phyloP scores from a whole-genome alignment of 768 basidiomycete genomes.

The Phylloporus sp. region DNA sequence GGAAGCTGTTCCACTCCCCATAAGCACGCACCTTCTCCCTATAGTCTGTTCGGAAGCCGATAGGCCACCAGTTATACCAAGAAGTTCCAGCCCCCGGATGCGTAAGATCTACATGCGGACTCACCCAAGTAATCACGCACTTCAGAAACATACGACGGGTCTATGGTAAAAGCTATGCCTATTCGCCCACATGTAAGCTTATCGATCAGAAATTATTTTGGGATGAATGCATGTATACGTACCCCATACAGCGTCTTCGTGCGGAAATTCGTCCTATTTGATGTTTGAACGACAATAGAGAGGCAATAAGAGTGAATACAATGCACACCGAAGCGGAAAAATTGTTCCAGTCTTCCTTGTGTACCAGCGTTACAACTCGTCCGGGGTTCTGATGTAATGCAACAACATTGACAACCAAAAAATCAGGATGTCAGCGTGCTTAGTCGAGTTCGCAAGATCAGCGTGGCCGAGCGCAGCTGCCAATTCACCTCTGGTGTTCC shows the following conservation, averaged over 20 bases:
- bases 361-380: slow-evolving; percentile 84
- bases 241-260: slow-evolving; percentile 61
- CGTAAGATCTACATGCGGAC: slow-evolving; percentile 1
- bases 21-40: slow-evolving; percentile 66
- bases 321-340: slow-evolving; percentile 62
- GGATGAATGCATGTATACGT: slow-evolving; percentile 8
- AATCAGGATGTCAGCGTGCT: neutral
- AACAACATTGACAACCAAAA: neutral
- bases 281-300: neutral
- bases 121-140: slow-evolving; percentile 82
- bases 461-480: neutral
- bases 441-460: neutral
- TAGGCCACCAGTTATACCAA: neutral
- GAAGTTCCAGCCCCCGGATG: neutral
- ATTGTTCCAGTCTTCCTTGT: slow-evolving; percentile 82
- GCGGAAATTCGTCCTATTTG: slow-evolving; percentile 29
- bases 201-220: neutral
- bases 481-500: slow-evolving; percentile 81
- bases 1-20: neutral
- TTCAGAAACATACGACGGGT: slow-evolving; percentile 67
- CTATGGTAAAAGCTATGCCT: slow-evolving; percentile 88
- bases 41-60: slow-evolving; percentile 50
- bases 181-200: neutral
- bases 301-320: neutral
- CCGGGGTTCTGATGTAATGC: slow-evolving; percentile 60